Conservation (phyloP, 164 flowering plant genomes). For the Liriodendron chinense region DNA sequence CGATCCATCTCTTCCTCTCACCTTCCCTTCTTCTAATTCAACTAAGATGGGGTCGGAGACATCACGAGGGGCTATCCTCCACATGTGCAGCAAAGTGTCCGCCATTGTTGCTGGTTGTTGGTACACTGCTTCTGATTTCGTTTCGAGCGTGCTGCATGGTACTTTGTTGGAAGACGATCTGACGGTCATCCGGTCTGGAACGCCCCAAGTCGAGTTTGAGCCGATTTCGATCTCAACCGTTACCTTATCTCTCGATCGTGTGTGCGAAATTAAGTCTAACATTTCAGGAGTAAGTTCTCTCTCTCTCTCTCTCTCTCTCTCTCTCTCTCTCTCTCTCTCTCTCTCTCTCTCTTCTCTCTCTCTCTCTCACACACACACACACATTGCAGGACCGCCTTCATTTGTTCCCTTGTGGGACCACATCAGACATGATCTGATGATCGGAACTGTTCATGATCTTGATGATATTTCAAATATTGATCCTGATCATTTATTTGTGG, state of each 20-base stretch:
- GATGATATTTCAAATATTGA: too few species aligned
- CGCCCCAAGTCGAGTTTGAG: slow-evolving; percentile 26
- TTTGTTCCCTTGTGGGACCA: too few species aligned
- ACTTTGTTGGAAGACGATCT: slow-evolving; percentile 35
- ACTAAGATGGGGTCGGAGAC: neutral
- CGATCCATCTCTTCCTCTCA: slow-evolving; percentile 46
- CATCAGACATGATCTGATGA: too few species aligned
- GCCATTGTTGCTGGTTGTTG: neutral
- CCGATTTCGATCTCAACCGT: slow-evolving; percentile 24
- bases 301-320: too few species aligned
- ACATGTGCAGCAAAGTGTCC: neutral
- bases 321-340: too few species aligned
- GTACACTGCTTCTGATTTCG: slow-evolving; percentile 34
- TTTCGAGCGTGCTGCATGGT: slow-evolving; percentile 38
- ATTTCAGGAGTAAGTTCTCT: slow-evolving; percentile 43
- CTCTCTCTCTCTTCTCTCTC: too few species aligned
- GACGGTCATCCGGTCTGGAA: slow-evolving; percentile 43
- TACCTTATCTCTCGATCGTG: slow-evolving; percentile 43
- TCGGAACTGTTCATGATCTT: too few species aligned
- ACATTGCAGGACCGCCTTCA: too few species aligned
- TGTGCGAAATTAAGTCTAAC: slow-evolving; percentile 44
- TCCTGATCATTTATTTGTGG: too few species aligned
- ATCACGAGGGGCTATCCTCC: too few species aligned
- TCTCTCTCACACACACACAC: too few species aligned
- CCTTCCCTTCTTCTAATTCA: slow-evolving; percentile 33